These are phyloP conservation scores for Lentinula boryana DNA, from an alignment of 768 basidiomycete genomes.

Conservation along the genomic window DNA sequence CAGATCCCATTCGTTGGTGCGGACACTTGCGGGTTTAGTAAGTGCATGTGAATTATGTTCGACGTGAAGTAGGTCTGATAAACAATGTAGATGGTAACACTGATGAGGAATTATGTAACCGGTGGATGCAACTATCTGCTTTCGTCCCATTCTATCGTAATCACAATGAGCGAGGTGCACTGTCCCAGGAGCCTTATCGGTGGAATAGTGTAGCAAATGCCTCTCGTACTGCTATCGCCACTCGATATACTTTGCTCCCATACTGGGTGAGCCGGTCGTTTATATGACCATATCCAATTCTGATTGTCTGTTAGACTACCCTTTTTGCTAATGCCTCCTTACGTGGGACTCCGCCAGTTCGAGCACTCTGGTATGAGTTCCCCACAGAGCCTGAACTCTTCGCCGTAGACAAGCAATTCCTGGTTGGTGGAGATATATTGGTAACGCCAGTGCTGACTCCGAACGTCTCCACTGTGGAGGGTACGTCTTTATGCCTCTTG, in stretches of 20 bases:
- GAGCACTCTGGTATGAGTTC: constrained; percentile 76
- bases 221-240: constrained; percentile 62
- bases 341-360: constrained; percentile 62
- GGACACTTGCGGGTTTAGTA: constrained; percentile 66
- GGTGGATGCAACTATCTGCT: constrained; percentile 85
- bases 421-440: constrained; percentile 65
- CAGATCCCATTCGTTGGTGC: constrained; percentile 82
- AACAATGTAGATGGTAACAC: constrained; percentile 43
- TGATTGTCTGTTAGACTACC: constrained; percentile 45
- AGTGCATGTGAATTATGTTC: constrained; percentile 14
- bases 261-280: constrained; percentile 55
- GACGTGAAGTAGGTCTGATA: constrained; percentile 12
- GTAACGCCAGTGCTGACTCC: constrained; percentile 72
- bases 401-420: constrained; percentile 59
- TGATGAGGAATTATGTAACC: constrained; percentile 74
- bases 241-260: constrained; percentile 66
- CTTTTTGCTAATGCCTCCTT: constrained; percentile 66
- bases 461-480: constrained; percentile 61
- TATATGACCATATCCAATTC: neutral
- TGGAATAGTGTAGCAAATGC: constrained; percentile 80
- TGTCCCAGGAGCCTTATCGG: constrained; percentile 74
- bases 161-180: constrained; percentile 60
- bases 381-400: constrained; percentile 63
- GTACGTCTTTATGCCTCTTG: constrained; percentile 24
- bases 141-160: constrained; percentile 82